Conservation (phyloP, 331 rosid species). For the Telfairia occidentalis region DNA sequence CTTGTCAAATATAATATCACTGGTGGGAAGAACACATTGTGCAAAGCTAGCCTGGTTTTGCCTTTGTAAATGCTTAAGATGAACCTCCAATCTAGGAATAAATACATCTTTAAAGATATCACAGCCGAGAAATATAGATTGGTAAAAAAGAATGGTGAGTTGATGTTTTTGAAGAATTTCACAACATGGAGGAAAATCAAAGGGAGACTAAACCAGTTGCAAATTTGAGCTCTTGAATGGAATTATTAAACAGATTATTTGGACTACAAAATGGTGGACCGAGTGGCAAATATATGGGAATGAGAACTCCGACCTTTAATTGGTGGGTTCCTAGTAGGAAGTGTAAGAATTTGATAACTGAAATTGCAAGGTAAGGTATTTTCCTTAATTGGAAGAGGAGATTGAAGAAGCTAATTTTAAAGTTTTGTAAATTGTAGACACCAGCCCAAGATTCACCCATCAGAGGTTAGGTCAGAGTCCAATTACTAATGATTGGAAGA, state of each 20-base stretch:
- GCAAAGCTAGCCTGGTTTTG: neutral
- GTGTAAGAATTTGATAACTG: no score
- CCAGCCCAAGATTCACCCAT: neutral
- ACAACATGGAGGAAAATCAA: neutral
- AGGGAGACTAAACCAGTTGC: neutral
- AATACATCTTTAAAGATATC: neutral
- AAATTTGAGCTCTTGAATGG: neutral
- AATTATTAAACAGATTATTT: neutral
- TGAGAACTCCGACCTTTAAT: neutral
- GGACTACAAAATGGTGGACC: neutral
- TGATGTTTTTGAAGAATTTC: no score
- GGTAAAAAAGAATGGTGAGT: neutral
- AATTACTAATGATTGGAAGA: neutral
- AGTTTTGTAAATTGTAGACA: neutral
- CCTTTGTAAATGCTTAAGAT: neutral
- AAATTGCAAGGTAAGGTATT: no score
- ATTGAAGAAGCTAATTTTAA: neutral
- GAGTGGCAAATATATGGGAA: neutral
- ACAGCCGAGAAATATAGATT: neutral
- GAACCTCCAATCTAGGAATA: neutral
- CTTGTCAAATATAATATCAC: neutral
- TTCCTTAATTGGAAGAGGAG: no score
- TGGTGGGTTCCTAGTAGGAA: neutral
- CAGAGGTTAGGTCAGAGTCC: neutral
- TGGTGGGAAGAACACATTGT: neutral